Evolutionary conservation across 495 filamentous ascomycete genomes (phyloP).

Genomic region (Talaromyces liani): DNA sequence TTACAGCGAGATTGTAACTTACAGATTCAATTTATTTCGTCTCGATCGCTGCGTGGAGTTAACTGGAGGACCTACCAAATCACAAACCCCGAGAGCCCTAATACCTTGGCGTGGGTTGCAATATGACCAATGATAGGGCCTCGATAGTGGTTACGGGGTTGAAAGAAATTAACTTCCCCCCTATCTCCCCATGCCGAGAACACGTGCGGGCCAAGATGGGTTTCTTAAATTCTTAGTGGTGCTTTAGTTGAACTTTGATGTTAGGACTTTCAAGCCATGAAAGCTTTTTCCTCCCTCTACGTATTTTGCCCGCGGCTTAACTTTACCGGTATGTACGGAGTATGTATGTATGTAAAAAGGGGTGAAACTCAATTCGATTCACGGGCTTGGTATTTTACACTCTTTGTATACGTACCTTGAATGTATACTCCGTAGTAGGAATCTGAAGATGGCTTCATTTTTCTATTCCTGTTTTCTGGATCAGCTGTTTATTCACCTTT

Average conservation of each 20-base stretch:
- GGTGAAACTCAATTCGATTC: background rate
- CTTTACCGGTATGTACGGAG: background rate
- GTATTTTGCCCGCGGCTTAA: background rate
- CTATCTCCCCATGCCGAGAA: constrained; percentile 1
- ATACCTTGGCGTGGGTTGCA: background rate
- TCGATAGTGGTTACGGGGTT: background rate
- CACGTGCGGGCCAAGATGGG: background rate
- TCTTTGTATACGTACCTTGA: background rate
- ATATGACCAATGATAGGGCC: no score
- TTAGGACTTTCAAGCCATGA: background rate
- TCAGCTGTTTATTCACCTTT: background rate
- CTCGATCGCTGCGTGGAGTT: no score
- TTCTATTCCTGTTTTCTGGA: background rate
- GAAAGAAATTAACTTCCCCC: background rate
- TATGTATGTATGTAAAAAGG: background rate
- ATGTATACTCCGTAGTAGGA: no score
- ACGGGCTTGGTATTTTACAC: background rate
- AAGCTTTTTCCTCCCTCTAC: background rate
- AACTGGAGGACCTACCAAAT: background rate
- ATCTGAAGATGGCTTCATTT: background rate
- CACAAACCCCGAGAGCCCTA: background rate
- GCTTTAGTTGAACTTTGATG: background rate
- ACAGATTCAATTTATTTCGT: background rate
- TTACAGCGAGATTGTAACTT: background rate
- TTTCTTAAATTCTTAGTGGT: background rate